These are phyloP conservation scores for Erysimum cheiri DNA, from an alignment of 441 rosid species.

Conservation along the genomic window DNA sequence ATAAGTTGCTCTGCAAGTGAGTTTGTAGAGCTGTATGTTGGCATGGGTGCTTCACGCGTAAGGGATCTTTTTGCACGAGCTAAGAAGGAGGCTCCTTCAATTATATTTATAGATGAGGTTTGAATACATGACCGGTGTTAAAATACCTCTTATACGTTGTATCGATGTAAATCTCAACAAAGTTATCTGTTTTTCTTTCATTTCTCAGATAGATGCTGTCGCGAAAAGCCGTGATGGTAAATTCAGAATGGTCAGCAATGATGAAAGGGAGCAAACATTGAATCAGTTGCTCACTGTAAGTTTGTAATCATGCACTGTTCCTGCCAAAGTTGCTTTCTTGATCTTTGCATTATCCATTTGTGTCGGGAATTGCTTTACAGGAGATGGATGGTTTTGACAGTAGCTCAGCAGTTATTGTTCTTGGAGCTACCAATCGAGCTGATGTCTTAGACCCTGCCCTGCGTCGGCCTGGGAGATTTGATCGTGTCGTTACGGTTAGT, in stretches of 20 bases:
- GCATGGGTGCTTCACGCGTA: conserved; percentile 97
- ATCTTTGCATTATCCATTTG: conserved; percentile 17
- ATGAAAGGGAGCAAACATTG: conserved; percentile 97
- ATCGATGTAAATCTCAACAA: conserved; percentile 16
- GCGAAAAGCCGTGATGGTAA: conserved; percentile 98
- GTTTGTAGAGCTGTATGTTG: conserved; percentile 88
- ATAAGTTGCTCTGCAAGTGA: conserved; percentile 98
- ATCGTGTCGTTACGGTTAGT: conserved; percentile 91
- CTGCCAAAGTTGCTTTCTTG: conserved; percentile 21
- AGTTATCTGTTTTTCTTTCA: conserved; percentile 7
- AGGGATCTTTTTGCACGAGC: conserved; percentile 96
- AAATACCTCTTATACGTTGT: conserved; percentile 3
- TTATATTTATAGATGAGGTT: conserved; percentile 96
- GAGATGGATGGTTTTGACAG: conserved; percentile 99
- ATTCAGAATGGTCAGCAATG: conserved; percentile 84
- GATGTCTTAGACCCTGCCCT: conserved; percentile 97
- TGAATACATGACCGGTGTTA: conserved; percentile 19
- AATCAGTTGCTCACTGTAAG: conserved; percentile 94
- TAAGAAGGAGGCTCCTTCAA: conserved; percentile 96
- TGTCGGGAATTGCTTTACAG: conserved; percentile 48
- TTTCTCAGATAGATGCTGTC: conserved; percentile 89
- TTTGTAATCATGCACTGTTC: conserved; percentile 25
- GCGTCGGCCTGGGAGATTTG: conserved; percentile 96
- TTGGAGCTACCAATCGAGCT: conserved; percentile 76
- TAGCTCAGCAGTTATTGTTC: conserved; percentile 64